Evolutionary conservation across 2,329 filamentous ascomycete species (phyloP), one percentile per base, ranked within the genome.

Genomic region (Fusarium phyllophilum): DNA sequence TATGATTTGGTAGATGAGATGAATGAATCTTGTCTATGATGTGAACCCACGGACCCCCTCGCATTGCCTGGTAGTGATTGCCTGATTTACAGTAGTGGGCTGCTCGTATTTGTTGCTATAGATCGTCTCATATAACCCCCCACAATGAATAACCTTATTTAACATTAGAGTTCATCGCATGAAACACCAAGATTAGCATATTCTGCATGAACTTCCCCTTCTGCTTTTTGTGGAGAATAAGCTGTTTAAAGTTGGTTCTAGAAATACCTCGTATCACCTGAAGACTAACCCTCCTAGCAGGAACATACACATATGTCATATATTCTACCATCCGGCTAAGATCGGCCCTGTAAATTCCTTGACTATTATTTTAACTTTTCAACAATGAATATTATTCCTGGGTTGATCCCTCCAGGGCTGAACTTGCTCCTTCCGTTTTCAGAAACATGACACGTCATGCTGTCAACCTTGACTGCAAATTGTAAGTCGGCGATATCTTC

Each of bases 331-430:
- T 15, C 8, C n/a, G 36, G 15, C 18, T 22, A 13, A 26, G n/a
- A 22, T 46, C 18, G 26, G 29, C 39, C 26, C 14, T 34, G 7
- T 13, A 5, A 3, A 15, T 4, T 4, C 18, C 5, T 22, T 17
- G 14, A 34, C 10, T 3, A 29, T 9, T 22, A 6, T 8, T 17
- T 34, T 8, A 3, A 10, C 10, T 4, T 26, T 26, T 6, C 0
- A 26, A 34, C 5, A 20, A 13, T 24, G 15, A 22, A 17, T 15
- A 0, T 3, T 17, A 8, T 26, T 18, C 4, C n/a, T 22, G 6
- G 24, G 13, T 5, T 34, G 7, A 34, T 46, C 31, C n/a, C 18
- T 36, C 17, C 18, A 9, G 46, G 4, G n/a, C 8, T 46, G 36
- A 9, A 5, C 13, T n/a, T n/a, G 0, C 31, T 46, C 55, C 39